phyloP scores from a whole-genome alignment of 2,329 filamentous ascomycete species.

The Pestalotiopsis sp. region DNA sequence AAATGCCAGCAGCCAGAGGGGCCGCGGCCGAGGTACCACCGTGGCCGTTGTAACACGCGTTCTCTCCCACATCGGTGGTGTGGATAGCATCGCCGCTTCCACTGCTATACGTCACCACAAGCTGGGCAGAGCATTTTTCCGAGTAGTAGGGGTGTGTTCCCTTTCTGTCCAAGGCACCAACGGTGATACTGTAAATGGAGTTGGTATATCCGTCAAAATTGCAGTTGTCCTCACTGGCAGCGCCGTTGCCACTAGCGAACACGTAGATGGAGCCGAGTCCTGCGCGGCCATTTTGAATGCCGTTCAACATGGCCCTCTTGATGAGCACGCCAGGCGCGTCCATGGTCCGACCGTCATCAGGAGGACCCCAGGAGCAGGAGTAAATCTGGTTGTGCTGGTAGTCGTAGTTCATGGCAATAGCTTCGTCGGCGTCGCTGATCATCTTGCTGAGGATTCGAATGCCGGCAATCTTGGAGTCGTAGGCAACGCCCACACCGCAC shows the following conservation, averaged over 20 bases:
- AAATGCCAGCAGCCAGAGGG: slow-evolving; percentile 88
- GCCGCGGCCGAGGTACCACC: slow-evolving; percentile 96
- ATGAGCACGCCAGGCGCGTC: slow-evolving; percentile 90
- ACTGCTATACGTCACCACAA: slow-evolving; percentile 96
- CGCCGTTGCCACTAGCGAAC: slow-evolving; percentile 95
- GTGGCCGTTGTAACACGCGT: slow-evolving; percentile 79
- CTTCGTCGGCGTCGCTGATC: slow-evolving; percentile 92
- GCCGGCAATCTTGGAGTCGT: slow-evolving; percentile 86
- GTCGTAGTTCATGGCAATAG: slow-evolving; percentile 88
- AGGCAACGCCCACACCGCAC: slow-evolving; percentile 95
- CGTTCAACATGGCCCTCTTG: slow-evolving; percentile 86
- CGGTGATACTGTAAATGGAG: slow-evolving; percentile 97
- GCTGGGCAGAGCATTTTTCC: slow-evolving; percentile 90
- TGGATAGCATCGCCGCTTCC: slow-evolving; percentile 89
- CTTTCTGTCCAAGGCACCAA: slow-evolving; percentile 87
- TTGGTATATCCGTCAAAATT: slow-evolving; percentile 99
- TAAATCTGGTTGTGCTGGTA: slow-evolving; percentile 94
- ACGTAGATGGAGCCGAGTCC: slow-evolving; percentile 92
- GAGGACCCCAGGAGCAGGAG: slow-evolving; percentile 97
- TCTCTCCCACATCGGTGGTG: slow-evolving; percentile 89
- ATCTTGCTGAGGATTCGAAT: slow-evolving; percentile 90
- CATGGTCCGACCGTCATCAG: slow-evolving; percentile 92
- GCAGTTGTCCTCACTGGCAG: slow-evolving; percentile 86
- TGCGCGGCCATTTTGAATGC: slow-evolving; percentile 81
- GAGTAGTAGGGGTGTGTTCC: slow-evolving; percentile 95